phyloP scores from a whole-genome alignment of 495 filamentous ascomycete species.

The Rhypophila decipiens region DNA sequence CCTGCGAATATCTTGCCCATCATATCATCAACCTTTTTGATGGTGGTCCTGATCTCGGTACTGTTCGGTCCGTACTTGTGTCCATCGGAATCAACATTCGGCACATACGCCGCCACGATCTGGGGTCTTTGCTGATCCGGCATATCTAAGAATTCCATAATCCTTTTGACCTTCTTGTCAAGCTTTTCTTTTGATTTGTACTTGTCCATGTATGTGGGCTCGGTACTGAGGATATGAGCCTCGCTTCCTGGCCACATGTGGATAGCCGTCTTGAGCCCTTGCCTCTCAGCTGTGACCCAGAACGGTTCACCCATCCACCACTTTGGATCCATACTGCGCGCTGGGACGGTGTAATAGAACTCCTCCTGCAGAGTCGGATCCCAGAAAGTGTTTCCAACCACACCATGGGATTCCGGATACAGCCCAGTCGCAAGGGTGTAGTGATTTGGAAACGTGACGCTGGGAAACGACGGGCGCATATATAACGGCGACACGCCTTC shows the following conservation, averaged over 20 bases:
- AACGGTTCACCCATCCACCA: constrained; percentile 95
- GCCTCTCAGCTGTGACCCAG: constrained; percentile 85
- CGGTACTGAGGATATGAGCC: constrained; percentile 60
- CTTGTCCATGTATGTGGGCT: constrained; percentile 72
- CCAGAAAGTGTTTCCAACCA: constrained; percentile 94
- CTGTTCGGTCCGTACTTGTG: constrained; percentile 90
- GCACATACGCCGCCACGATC: constrained; percentile 89
- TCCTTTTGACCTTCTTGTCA: constrained; percentile 64
- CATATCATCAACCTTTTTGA: constrained; percentile 71
- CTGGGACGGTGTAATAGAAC: constrained; percentile 79
- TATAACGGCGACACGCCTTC: constrained; percentile 83
- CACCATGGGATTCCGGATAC: constrained; percentile 86
- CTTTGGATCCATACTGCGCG: constrained; percentile 64
- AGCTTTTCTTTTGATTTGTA: constrained; percentile 74
- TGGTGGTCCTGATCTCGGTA: constrained; percentile 73
- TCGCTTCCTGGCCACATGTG: constrained; percentile 99
- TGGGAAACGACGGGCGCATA: constrained; percentile 90
- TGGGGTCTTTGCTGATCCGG: constrained; percentile 76
- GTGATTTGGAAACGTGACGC: constrained; percentile 97
- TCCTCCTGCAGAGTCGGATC: constrained; percentile 68
- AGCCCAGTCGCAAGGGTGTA: constrained; percentile 90
- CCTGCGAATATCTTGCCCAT: constrained; percentile 68
- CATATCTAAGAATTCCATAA: constrained; percentile 74
- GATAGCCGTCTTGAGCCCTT: constrained; percentile 67
- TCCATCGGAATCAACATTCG: constrained; percentile 79